phyloP scores from a whole-genome alignment of 2,329 filamentous ascomycete species.

The Diaporthe caulivora region DNA sequence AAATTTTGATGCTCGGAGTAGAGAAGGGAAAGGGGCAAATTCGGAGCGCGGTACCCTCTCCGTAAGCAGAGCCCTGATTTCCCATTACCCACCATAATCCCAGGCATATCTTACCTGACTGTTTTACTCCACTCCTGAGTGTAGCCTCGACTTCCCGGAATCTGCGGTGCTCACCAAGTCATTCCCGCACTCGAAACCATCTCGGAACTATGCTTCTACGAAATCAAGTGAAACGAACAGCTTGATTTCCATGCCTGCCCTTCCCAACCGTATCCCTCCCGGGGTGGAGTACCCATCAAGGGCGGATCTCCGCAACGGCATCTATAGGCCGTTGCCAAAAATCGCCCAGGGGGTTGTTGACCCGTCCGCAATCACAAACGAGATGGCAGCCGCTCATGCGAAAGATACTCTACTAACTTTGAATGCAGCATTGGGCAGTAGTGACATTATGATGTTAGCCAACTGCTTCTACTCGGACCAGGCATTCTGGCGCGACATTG shows the following conservation, averaged over 20 bases:
- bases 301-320: conserved; percentile 17
- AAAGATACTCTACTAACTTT: conserved; percentile 36
- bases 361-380: neutral
- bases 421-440: conserved; percentile 42
- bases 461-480: conserved; percentile 48
- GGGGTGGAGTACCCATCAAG: neutral
- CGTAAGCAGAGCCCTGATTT: too few relatives aligned
- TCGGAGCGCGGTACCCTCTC: too few relatives aligned
- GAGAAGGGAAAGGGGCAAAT: neutral
- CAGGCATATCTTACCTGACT: too few relatives aligned
- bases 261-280: neutral
- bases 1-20: neutral
- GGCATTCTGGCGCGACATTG: conserved; percentile 52
- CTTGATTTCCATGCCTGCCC: neutral
- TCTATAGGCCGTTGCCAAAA: conserved; percentile 19
- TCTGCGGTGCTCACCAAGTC: too few relatives aligned
- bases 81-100: too few relatives aligned
- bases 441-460: conserved; percentile 43
- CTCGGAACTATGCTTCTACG: too few relatives aligned
- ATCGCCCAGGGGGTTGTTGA: conserved; percentile 26
- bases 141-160: too few relatives aligned
- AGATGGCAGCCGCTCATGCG: conserved; percentile 32
- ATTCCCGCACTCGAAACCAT: too few relatives aligned
- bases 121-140: too few relatives aligned
- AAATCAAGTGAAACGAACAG: neutral